Conservation (phyloP, 2,329 filamentous ascomycete genomes). For the Phoma sp. region DNA sequence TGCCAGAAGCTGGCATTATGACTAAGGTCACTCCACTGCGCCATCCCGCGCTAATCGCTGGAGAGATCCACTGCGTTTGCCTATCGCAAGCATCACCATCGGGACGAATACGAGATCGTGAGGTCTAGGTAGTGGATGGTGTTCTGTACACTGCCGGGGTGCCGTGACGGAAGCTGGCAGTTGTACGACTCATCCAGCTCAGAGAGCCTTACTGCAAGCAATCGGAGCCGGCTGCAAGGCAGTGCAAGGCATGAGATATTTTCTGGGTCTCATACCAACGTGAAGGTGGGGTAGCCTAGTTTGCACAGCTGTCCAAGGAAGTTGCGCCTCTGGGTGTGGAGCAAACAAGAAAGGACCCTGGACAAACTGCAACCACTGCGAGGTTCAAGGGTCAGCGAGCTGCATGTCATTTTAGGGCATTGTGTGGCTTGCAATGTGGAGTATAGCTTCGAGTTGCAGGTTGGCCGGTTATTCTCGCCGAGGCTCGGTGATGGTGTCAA, state of each 20-base stretch:
- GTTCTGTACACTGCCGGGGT: not conserved
- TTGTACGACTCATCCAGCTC: constrained; percentile 4
- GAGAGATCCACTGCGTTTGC: constrained; percentile 25
- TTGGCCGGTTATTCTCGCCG: constrained; percentile 28
- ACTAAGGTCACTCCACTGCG: constrained; percentile 19
- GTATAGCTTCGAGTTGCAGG: constrained; percentile 19
- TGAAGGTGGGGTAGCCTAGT: constrained; percentile 24
- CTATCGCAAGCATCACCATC: constrained; percentile 15
- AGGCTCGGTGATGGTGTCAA: constrained; percentile 17
- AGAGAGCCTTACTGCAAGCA: not conserved
- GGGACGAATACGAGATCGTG: constrained; percentile 7
- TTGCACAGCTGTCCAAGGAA: constrained; percentile 15
- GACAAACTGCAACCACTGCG: constrained; percentile 10
- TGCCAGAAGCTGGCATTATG: constrained; percentile 13
- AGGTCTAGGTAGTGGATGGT: constrained; percentile 3
- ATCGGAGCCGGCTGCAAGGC: constrained; percentile 3
- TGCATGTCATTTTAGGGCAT: constrained; percentile 35
- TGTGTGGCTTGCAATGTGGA: constrained; percentile 24
- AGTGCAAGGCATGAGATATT: constrained; percentile 4
- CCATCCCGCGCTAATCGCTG: constrained; percentile 18
- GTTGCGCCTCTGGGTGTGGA: constrained; percentile 24
- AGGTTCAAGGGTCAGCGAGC: constrained; percentile 24
- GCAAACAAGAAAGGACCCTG: constrained; percentile 29
- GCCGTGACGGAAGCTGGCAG: constrained; percentile 6
- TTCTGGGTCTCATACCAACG: not conserved